Percentiles rank a stretch among this genome's conserved stretches.
Evolutionary conservation across 148 eudicot genomes (phyloP).

Genomic region (Chenopodium suecicum): DNA sequence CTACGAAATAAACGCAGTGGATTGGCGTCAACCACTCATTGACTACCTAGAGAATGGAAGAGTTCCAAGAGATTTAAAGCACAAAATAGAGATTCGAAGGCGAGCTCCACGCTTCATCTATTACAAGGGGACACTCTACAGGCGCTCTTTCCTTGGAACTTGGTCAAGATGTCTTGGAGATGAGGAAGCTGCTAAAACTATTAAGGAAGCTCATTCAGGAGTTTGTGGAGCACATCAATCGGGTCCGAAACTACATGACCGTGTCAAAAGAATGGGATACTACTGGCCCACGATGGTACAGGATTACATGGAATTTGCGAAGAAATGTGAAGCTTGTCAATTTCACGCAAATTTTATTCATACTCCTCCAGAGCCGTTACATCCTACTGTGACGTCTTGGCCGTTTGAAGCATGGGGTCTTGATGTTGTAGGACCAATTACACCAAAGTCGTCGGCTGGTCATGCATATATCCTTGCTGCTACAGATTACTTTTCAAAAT

Average conservation of each 20-base stretch:
- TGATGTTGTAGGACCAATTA: background rate
- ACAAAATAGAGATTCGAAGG: no score
- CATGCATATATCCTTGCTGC: background rate
- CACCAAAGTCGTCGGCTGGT: background rate
- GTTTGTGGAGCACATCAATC: background rate
- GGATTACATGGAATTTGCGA: conserved; percentile 4
- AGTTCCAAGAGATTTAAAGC: no score
- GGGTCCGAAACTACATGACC: background rate
- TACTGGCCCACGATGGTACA: background rate
- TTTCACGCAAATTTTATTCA: background rate
- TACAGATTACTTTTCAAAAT: background rate
- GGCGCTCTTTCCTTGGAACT: no score
- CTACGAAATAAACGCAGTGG: no score
- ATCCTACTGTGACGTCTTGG: background rate
- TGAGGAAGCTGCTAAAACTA: no score
- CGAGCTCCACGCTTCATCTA: no score
- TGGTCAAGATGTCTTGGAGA: no score
- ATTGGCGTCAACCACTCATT: no score
- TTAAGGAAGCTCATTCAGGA: background rate
- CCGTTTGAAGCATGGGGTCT: conserved; percentile 1
- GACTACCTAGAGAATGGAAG: no score
- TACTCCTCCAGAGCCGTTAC: background rate
- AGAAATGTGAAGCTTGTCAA: background rate
- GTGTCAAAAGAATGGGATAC: no score
- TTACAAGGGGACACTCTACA: no score